These are phyloP conservation scores for Citrus trifoliata DNA, from an alignment of 345 rosid species.

Conservation along the genomic window DNA sequence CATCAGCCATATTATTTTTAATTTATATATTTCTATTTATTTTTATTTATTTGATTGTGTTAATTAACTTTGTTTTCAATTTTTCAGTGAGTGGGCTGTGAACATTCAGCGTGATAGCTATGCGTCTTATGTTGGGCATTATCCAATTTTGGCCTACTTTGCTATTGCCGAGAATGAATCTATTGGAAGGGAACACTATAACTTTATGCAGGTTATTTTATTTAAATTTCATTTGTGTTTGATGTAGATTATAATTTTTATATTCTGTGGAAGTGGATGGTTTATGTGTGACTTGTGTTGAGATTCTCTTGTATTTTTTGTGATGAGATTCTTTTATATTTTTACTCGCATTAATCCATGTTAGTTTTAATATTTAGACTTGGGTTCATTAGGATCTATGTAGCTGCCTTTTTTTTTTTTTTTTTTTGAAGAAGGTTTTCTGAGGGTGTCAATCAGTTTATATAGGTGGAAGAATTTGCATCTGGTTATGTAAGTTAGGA, in stretches of 20 bases:
- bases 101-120: constrained; percentile 22
- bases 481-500: neutral
- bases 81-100: constrained; percentile 87
- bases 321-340: neutral
- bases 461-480: neutral
- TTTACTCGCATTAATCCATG: neutral
- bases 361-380: neutral
- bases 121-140: constrained; percentile 87
- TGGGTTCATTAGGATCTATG: neutral
- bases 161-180: constrained; percentile 94
- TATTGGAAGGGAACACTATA: constrained; percentile 88
- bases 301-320: neutral
- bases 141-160: constrained; percentile 75
- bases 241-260: neutral
- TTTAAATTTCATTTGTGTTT: neutral
- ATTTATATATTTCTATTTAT: neutral
- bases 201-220: constrained; percentile 77
- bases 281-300: neutral
- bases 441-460: neutral
- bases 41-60: neutral
- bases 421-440: neutral
- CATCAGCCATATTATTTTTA: neutral
- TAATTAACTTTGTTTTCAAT: neutral
- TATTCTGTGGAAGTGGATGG: neutral
- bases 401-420: neutral